phyloP scores from a whole-genome alignment of 495 filamentous ascomycete genomes.

The Podospora pseudopauciseta region DNA sequence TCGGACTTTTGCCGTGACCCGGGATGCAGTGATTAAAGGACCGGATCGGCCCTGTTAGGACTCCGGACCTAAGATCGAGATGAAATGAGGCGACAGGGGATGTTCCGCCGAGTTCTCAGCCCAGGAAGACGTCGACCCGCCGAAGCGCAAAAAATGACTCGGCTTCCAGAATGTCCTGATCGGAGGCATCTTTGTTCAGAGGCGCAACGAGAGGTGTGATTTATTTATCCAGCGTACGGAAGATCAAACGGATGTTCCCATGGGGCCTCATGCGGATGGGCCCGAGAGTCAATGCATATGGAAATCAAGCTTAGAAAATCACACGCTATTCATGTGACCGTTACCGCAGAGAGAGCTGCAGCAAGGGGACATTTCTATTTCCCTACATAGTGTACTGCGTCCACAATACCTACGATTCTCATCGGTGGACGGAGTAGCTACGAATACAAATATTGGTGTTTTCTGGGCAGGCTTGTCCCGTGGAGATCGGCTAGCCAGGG shows the following conservation, averaged over 20 bases:
- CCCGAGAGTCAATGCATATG: constrained; percentile 7
- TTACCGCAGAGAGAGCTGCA: neutral
- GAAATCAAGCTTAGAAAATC: neutral
- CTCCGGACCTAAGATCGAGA: constrained; percentile 1
- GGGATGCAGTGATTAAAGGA: constrained; percentile 10
- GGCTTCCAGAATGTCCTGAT: constrained; percentile 16
- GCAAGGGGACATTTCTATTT: neutral
- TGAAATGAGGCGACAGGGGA: constrained; percentile 11
- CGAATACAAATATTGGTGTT: neutral
- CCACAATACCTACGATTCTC: neutral
- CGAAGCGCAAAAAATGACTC: constrained; percentile 17
- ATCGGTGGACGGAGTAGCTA: neutral
- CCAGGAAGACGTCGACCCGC: neutral
- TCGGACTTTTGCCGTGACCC: neutral
- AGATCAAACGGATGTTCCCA: constrained; percentile 21
- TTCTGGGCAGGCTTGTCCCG: neutral
- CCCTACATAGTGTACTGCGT: neutral
- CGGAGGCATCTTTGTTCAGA: neutral
- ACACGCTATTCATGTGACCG: neutral
- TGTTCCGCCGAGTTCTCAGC: neutral
- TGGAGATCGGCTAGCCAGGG: neutral
- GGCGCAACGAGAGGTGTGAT: constrained; percentile 5
- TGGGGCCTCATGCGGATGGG: constrained; percentile 11
- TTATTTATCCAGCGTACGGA: constrained; percentile 21
- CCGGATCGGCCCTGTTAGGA: constrained; percentile 7